A percentile compares a stretch with the other conserved stretches of the same genome.
phyloP scores from a whole-genome alignment of 768 basidiomycete genomes.

The Pisolithus sp. region DNA sequence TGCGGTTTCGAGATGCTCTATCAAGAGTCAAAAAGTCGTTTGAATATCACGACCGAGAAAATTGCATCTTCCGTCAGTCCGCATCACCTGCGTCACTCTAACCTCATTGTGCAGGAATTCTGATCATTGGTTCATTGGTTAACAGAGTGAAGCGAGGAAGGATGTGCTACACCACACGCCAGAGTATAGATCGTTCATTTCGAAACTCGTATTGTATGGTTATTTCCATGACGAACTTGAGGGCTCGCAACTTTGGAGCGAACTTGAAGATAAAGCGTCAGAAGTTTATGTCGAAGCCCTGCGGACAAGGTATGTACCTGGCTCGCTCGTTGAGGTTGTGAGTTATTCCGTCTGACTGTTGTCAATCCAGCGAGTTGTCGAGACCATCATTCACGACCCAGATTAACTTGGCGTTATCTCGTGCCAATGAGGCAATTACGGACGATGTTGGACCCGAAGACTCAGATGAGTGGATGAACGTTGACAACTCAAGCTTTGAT shows the following conservation, averaged over 20 bases:
- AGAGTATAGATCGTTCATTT: conserved; percentile 67
- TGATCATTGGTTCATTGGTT: background rate
- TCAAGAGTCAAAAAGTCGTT: conserved; percentile 68
- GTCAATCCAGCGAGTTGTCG: conserved; percentile 40
- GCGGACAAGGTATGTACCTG: conserved; percentile 53
- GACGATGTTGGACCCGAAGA: conserved; percentile 45
- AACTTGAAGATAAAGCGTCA: conserved; percentile 65
- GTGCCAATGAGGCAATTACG: conserved; percentile 26
- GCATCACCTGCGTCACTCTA: background rate
- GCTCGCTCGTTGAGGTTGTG: conserved; percentile 7
- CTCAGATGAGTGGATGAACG: conserved; percentile 79
- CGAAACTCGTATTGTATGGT: conserved; percentile 52
- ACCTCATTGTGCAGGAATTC: background rate
- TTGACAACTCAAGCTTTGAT: conserved; percentile 74
- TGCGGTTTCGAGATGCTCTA: conserved; percentile 98
- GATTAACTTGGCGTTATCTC: conserved; percentile 58
- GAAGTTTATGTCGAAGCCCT: conserved; percentile 56
- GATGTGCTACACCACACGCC: conserved; percentile 61
- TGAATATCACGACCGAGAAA: conserved; percentile 33
- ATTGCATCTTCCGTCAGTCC: conserved; percentile 43
- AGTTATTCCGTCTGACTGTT: background rate
- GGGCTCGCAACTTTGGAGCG: conserved; percentile 73
- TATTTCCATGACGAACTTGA: conserved; percentile 78
- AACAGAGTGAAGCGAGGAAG: conserved; percentile 56
- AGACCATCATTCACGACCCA: conserved; percentile 72